Evolutionary conservation across 176 grass and related monocot genomes (phyloP), one percentile per base, ranked within the genome.

Genomic region (Elaeis guineensis): DNA sequence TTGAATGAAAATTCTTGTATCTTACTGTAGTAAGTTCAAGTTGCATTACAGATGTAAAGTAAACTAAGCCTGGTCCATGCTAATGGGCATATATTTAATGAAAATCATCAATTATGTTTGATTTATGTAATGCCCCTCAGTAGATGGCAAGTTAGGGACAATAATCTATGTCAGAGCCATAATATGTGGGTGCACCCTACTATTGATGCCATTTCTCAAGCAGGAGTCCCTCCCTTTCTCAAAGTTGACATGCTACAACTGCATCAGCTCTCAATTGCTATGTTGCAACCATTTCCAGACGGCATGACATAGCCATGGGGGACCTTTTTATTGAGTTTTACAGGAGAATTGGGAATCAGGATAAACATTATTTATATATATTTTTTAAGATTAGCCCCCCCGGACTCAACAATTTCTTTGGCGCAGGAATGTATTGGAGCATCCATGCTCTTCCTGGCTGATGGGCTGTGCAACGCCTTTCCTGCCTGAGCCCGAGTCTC

Each of bases 381-480:
- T 85, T 78, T 66, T 85, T 89, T 62, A 55, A 55, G 67, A 67
- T 53, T 89, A 71, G 89, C 75, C 75, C 76, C 76, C 78, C 66
- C 52, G 49, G 83, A 89, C 93, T 97, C 93, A 98, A 82, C 78
- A 86, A 76, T 98, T 98, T 92, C 87, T 98, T 98, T 98, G 88
- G 65, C 84, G 93, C 88, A 89, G 93, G 93, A 87, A 89, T 82
- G 73, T 75, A 67, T 65, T 74, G 78, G 72, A 90, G 64, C 75
- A 77, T 52, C 63, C 73, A 76, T 89, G 80, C 80, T 83, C 78
- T 63, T 80, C 85, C 89, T 92, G 81, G 84, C 77, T 89, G 86
- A 95, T 96, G 93, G 67, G 80, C 62, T 85, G 82, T 73, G 73
- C 79, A 80, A 76, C 76, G 81, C 79, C 93, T 87, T 82, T 92